phyloP scores from a whole-genome alignment of 305 asterid species.

The Fraxinus sp. region DNA sequence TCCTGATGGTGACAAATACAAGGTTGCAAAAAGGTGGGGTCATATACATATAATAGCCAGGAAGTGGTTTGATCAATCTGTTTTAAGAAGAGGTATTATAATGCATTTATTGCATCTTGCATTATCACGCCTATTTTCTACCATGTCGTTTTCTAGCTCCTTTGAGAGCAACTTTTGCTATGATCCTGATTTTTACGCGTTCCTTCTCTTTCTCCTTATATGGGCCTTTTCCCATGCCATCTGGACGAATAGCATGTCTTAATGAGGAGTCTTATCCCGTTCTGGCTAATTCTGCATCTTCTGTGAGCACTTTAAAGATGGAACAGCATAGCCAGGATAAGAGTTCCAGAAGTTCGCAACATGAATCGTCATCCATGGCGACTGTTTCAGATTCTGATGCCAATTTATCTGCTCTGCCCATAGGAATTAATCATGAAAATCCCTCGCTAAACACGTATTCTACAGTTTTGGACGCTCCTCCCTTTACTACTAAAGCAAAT shows the following conservation, averaged over 20 bases:
- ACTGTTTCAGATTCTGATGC: conserved; percentile 50
- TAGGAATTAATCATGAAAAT: conserved; percentile 49
- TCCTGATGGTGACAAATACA: conserved; percentile 92
- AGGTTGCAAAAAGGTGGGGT: conserved; percentile 93
- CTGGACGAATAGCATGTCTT: conserved; percentile 69
- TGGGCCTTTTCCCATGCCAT: conserved; percentile 21
- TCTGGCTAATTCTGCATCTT: conserved; percentile 51
- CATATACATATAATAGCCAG: conserved; percentile 54
- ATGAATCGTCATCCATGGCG: conserved; percentile 49
- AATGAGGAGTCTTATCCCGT: conserved; percentile 86
- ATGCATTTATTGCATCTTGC: conserved; percentile 25
- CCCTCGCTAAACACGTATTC: conserved; percentile 36
- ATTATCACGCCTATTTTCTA: conserved; percentile 27
- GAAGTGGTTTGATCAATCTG: conserved; percentile 89
- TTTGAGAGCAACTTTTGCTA: conserved; percentile 13
- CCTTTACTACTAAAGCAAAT: conserved; percentile 35
- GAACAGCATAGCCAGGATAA: conserved; percentile 59
- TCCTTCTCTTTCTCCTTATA: conserved; percentile 22
- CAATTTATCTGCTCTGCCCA: conserved; percentile 41
- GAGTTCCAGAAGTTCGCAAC: conserved; percentile 47
- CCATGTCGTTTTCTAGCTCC: conserved; percentile 10
- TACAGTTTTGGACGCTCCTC: conserved; percentile 43
- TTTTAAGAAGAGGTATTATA: conserved; percentile 78
- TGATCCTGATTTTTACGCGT: conserved; percentile 29
- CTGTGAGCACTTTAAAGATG: conserved; percentile 44